phyloP scores from a whole-genome alignment of 805 yeast genomes.

The Ogataea sp. region DNA sequence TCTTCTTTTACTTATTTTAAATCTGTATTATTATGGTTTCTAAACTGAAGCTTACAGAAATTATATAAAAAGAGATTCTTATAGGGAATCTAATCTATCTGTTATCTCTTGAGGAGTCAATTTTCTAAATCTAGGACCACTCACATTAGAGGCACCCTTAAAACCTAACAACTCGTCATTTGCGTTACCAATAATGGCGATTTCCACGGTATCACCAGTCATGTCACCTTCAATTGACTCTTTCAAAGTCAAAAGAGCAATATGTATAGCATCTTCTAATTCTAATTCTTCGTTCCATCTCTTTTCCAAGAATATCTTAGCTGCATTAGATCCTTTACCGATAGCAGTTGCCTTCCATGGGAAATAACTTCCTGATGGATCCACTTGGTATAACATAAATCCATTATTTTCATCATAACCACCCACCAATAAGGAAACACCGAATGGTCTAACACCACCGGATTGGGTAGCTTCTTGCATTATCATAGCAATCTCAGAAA shows the following conservation, averaged over 20 bases:
- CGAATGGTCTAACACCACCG: constrained; percentile 99
- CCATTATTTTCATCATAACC: constrained; percentile 73
- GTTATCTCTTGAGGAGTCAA: constrained; percentile 86
- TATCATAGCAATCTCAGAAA: constrained; percentile 88
- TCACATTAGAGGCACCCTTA: constrained; percentile 66
- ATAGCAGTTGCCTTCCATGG: constrained; percentile 99
- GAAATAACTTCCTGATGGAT: constrained; percentile 95
- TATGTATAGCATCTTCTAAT: constrained; percentile 96
- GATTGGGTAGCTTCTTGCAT: constrained; percentile 99
- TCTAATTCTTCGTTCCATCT: constrained; percentile 98
- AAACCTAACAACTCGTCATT: constrained; percentile 77
- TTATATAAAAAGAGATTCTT: constrained; percentile 11
- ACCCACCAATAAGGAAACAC: constrained; percentile 89
- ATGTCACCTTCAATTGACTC: constrained; percentile 98
- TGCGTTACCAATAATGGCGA: constrained; percentile 78
- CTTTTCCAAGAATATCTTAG: constrained; percentile 94
- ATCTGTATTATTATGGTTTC: too few relatives aligned
- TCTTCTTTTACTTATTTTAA: too few relatives aligned
- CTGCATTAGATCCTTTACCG: constrained; percentile 93
- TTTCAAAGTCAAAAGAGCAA: constrained; percentile 86
- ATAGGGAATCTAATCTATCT: constrained; percentile 90
- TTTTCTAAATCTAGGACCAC: constrained; percentile 86
- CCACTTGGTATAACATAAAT: constrained; percentile 89
- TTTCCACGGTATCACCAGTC: constrained; percentile 93
- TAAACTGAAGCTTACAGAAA: too few relatives aligned